Evolutionary conservation across 1,284 basidiomycete genomes (phyloP).

Genomic region (Pulchroboletus neoregius): DNA sequence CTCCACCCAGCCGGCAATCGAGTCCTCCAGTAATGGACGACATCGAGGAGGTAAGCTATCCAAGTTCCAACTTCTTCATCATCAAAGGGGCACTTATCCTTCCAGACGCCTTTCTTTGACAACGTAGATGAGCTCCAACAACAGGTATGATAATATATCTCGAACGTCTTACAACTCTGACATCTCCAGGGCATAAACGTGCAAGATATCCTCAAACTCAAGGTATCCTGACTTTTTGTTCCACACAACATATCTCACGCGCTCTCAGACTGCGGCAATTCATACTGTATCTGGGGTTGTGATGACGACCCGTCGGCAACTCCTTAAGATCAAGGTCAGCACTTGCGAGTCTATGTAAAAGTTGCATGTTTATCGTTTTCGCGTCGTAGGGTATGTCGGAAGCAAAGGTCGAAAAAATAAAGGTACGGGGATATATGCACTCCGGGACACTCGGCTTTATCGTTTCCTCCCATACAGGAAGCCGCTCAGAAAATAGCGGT

Average conservation of each 20-base stretch:
- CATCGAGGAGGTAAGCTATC: conserved; percentile 38
- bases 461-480: conserved; percentile 49
- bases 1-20: conserved; percentile 37
- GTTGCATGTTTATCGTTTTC: conserved; percentile 6
- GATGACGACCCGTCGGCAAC: conserved; percentile 82
- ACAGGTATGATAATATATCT: conserved; percentile 52
- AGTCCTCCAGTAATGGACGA: conserved; percentile 42
- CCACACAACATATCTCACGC: conserved; percentile 1
- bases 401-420: conserved; percentile 94
- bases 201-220: conserved; percentile 90
- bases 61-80: background rate
- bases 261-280: conserved; percentile 60
- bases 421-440: conserved; percentile 47
- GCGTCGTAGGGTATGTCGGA: conserved; percentile 70
- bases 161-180: conserved; percentile 1
- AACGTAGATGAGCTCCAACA: conserved; percentile 86
- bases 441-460: conserved; percentile 3
- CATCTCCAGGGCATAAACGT: conserved; percentile 81
- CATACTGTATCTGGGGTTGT: conserved; percentile 78
- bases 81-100: background rate
- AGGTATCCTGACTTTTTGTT: conserved; percentile 43
- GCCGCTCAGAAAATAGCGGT: conserved; percentile 82
- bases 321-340: conserved; percentile 86
- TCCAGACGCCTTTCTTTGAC: conserved; percentile 62
- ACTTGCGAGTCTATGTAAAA: conserved; percentile 12